A percentile compares a stretch with the other conserved stretches of the same genome.
These are phyloP conservation scores for Xylaria intraflava DNA, from an alignment of 495 filamentous ascomycete species.

Conservation along the genomic window DNA sequence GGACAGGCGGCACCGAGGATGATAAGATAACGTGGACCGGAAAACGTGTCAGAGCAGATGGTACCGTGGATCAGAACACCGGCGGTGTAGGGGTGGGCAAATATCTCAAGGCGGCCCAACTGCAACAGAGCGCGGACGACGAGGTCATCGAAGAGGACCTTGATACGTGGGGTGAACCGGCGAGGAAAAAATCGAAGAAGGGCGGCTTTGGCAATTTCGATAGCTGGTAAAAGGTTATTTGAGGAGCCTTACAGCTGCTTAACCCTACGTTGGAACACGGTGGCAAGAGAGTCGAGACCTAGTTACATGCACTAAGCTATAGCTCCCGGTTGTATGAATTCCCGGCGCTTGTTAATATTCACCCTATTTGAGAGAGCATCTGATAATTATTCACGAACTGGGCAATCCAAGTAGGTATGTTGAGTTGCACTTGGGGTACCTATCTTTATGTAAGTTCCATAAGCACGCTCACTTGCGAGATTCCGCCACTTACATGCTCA, in stretches of 20 bases:
- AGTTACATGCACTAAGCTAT: neutral
- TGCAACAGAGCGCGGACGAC: constrained; percentile 35
- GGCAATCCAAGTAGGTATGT: no score
- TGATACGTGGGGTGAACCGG: constrained; percentile 56
- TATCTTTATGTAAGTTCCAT: neutral
- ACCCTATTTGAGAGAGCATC: neutral
- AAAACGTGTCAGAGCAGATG: constrained; percentile 63
- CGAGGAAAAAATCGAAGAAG: constrained; percentile 71
- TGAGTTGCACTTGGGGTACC: neutral
- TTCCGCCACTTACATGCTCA: neutral
- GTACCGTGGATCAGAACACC: constrained; percentile 42
- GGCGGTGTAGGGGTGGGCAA: constrained; percentile 62
- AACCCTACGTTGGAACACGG: neutral
- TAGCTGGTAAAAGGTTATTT: constrained; percentile 49
- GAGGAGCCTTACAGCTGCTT: neutral
- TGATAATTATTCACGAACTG: no score
- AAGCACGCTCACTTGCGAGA: neutral
- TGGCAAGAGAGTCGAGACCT: neutral
- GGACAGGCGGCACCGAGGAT: constrained; percentile 58
- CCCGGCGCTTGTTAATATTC: neutral
- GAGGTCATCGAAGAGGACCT: constrained; percentile 56
- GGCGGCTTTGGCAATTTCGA: constrained; percentile 95
- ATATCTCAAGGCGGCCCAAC: constrained; percentile 60
- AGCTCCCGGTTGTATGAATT: neutral
- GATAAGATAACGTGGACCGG: constrained; percentile 89